A percentile compares a stretch with the other conserved stretches of the same genome.
Evolutionary conservation across 257 asterid species (phyloP).

Genomic region (Solanum etuberosum): DNA sequence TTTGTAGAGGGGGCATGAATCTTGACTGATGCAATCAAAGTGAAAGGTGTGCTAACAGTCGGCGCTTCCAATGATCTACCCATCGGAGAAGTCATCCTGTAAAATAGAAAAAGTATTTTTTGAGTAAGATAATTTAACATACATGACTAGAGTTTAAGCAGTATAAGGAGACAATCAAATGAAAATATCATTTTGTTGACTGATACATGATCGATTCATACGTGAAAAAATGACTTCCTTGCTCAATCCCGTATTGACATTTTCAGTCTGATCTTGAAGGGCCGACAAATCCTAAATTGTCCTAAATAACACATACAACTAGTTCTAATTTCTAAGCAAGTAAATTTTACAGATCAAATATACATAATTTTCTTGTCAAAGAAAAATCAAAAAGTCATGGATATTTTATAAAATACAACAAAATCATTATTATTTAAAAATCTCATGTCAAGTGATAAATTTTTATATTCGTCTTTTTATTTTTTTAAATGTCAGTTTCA

Average conservation of each 20-base stretch:
- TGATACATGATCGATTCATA: neutral
- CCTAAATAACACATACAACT: neutral
- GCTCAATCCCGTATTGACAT: too few species aligned
- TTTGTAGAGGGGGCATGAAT: neutral
- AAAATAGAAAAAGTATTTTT: neutral
- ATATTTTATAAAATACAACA: neutral
- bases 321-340: neutral
- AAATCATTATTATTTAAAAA: neutral
- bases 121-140: neutral
- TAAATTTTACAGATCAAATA: neutral
- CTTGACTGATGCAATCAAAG: neutral
- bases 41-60: neutral
- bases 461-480: neutral
- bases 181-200: neutral
- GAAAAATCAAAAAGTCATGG: too few species aligned
- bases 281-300: too few species aligned
- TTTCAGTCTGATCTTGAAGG: too few species aligned
- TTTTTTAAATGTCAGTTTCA: neutral
- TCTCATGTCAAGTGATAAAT: neutral
- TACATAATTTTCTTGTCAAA: neutral
- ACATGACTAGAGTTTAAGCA: neutral
- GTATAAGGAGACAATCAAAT: neutral
- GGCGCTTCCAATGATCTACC: neutral
- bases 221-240: too few species aligned
- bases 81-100: neutral